Evolutionary conservation across 2,329 filamentous ascomycete genomes (phyloP).

Genomic region (Monilinia fructigena): DNA sequence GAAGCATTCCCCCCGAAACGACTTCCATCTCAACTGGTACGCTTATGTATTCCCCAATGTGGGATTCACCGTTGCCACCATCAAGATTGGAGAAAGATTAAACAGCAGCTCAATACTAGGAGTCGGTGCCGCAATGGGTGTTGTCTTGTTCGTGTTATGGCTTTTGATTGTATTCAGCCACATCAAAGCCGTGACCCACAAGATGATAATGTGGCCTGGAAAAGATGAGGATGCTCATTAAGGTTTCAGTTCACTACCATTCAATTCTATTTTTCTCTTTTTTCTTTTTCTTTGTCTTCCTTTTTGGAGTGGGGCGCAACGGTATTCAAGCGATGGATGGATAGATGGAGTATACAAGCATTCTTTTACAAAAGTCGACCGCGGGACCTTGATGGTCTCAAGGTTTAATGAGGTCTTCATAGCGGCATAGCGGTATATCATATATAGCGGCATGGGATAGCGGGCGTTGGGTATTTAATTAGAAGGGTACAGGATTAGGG

Average conservation of each 20-base stretch:
- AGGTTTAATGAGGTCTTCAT: conserved; percentile 5
- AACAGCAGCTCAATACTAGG: conserved; percentile 48
- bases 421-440: too few species aligned
- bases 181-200: conserved; percentile 37
- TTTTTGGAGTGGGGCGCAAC: too few species aligned
- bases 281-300: too few species aligned
- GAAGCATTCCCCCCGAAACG: conserved; percentile 44
- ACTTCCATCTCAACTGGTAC: conserved; percentile 64
- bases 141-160: conserved; percentile 43
- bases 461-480: conserved; percentile 5
- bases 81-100: conserved; percentile 52
- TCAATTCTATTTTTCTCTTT: too few species aligned
- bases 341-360: conserved; percentile 10
- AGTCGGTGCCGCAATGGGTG: conserved; percentile 51
- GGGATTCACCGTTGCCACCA: conserved; percentile 57
- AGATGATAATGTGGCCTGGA: conserved; percentile 41
- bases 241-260: background rate
- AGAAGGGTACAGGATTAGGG: background rate
- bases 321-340: too few species aligned
- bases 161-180: conserved; percentile 36
- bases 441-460: background rate
- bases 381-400: background rate
- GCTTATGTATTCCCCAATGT: conserved; percentile 63
- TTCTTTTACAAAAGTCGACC: conserved; percentile 17
- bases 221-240: conserved; percentile 40